These are phyloP conservation scores for Solanum chiquidenum DNA, from an alignment of 257 asterid genomes.

Conservation along the genomic window DNA sequence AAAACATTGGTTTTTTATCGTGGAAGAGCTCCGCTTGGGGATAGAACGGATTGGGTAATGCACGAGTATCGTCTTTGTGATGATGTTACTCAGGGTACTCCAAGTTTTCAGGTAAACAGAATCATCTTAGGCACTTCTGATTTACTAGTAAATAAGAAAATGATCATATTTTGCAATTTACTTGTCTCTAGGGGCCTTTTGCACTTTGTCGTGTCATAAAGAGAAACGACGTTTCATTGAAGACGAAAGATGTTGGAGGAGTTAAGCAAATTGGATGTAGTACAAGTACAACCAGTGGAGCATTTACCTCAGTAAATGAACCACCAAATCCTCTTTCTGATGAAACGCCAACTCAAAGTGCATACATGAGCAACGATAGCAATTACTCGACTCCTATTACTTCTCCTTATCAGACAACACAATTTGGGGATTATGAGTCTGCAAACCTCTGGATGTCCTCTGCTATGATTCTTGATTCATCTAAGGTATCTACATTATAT, in stretches of 20 bases:
- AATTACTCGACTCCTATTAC: slow-evolving; percentile 23
- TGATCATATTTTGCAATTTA: background rate
- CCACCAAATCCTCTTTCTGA: slow-evolving; percentile 13
- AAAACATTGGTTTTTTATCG: slow-evolving; percentile 43
- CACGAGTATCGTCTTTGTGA: slow-evolving; percentile 45
- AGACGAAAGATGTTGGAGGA: slow-evolving; percentile 8
- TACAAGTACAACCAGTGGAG: background rate
- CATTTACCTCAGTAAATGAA: slow-evolving; percentile 6
- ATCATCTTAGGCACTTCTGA: background rate
- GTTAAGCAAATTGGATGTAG: slow-evolving; percentile 17
- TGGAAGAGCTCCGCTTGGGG: slow-evolving; percentile 46
- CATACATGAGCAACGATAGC: slow-evolving; percentile 11
- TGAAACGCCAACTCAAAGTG: slow-evolving; percentile 10
- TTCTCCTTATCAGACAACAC: slow-evolving; percentile 19
- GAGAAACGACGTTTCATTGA: slow-evolving; percentile 19
- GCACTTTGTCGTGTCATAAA: slow-evolving; percentile 38
- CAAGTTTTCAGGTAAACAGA: background rate
- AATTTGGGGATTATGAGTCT: slow-evolving; percentile 13
- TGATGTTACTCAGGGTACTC: slow-evolving; percentile 15
- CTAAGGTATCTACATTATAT: slow-evolving; percentile 10
- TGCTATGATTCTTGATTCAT: slow-evolving; percentile 27
- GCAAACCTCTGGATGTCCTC: slow-evolving; percentile 18
- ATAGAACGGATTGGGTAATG: slow-evolving; percentile 47
- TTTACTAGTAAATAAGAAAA: background rate
- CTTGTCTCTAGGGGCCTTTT: slow-evolving; percentile 19